A percentile compares a stretch with the other conserved stretches of the same genome.
Evolutionary conservation across 1,284 basidiomycete genomes (phyloP).

Genomic region (Sphagnurus paluster): DNA sequence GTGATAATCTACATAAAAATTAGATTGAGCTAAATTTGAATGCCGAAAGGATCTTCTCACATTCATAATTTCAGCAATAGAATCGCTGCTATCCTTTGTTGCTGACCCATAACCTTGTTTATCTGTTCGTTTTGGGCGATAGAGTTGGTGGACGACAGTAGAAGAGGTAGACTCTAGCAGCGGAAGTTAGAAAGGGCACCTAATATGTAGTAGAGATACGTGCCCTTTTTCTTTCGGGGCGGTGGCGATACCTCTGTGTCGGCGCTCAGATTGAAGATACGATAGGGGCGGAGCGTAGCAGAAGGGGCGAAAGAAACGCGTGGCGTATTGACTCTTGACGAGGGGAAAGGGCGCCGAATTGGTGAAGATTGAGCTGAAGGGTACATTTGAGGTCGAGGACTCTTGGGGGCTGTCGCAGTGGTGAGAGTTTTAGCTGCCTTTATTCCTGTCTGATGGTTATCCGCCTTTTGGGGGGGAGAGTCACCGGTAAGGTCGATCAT

Average conservation of each 20-base stretch:
- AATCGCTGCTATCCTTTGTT: too few relatives aligned
- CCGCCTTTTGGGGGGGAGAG: conserved; percentile 1
- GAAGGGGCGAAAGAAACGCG: conserved; percentile 14
- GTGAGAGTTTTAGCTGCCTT: background rate
- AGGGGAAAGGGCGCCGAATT: background rate
- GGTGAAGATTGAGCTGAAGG: background rate
- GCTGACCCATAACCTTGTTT: too few relatives aligned
- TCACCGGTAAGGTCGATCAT: conserved; percentile 27
- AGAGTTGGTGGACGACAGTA: too few relatives aligned
- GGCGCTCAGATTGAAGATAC: background rate
- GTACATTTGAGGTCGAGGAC: background rate
- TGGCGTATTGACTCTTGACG: conserved; percentile 2
- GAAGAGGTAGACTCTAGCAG: background rate
- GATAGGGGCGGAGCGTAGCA: conserved; percentile 3
- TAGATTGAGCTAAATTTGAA: background rate
- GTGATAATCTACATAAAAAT: conserved; percentile 18
- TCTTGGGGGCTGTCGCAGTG: background rate
- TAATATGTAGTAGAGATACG: background rate
- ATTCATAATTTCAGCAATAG: conserved; percentile 18
- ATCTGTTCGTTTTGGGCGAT: too few relatives aligned
- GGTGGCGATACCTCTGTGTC: conserved; percentile 1
- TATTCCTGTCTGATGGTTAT: background rate
- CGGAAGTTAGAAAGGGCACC: background rate
- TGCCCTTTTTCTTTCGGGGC: conserved; percentile 9
- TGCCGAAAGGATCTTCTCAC: conserved; percentile 13